Percentiles rank a stretch among this genome's conserved stretches.
phyloP scores from a whole-genome alignment of 2,329 filamentous ascomycete species.

The Aspergillus glaucus region DNA sequence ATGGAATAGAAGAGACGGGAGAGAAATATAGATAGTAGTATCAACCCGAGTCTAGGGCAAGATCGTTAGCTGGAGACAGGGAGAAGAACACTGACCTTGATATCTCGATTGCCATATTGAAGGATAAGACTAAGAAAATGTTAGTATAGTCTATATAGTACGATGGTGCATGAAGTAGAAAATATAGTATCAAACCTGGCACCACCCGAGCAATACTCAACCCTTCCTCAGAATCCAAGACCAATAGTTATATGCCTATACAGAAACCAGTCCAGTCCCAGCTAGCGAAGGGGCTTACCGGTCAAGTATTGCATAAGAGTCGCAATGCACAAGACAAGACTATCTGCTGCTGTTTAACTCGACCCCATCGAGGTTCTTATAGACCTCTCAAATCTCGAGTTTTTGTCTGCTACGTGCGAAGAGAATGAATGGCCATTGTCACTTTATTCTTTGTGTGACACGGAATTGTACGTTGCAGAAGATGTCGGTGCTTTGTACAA shows the following conservation, averaged over 20 bases:
- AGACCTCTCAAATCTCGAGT: neutral
- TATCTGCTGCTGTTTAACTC: too few relatives aligned
- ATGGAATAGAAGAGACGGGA: neutral
- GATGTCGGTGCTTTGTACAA: too few relatives aligned
- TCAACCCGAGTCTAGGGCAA: neutral
- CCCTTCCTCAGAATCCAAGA: too few relatives aligned
- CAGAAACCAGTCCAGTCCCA: neutral
- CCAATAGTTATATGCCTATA: too few relatives aligned
- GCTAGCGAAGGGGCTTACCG: neutral
- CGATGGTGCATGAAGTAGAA: neutral
- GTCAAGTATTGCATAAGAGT: neutral
- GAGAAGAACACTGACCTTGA: neutral
- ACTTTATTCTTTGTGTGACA: too few relatives aligned
- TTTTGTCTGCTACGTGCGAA: neutral
- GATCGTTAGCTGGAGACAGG: neutral
- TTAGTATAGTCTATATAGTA: too few relatives aligned
- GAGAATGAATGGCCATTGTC: neutral
- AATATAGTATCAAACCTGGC: too few relatives aligned
- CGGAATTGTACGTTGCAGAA: too few relatives aligned
- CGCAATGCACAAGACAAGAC: neutral
- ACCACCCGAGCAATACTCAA: too few relatives aligned
- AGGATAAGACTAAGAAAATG: too few relatives aligned
- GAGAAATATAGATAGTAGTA: neutral
- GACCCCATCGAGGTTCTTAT: too few relatives aligned
- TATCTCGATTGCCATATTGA: too few relatives aligned